Evolutionary conservation across 1,284 basidiomycete species (phyloP), one percentile per base, ranked within the genome.

Genomic region (Irpex lacteus): DNA sequence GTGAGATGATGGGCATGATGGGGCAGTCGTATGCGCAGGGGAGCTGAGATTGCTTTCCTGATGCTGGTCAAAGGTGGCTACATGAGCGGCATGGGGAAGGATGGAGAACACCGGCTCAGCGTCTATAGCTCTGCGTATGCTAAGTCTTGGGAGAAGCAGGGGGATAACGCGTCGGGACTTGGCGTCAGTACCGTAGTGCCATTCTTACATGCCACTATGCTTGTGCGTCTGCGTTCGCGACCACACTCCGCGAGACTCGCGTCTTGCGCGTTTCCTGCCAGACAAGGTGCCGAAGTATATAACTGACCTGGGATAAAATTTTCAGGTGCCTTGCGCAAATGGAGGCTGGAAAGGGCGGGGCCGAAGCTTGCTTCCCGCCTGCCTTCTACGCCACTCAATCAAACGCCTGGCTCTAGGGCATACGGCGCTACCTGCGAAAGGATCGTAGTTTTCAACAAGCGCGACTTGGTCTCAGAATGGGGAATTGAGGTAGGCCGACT

Each of bases 361-460:
- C 8, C 15, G 80, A 80, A 76, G 38, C 57, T 58, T 11, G 40
- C 44, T 18, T 36, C 56, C 18, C 61, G 36, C 37, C 37, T 53
- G 19, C 18, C n/a, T 40, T 32, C 54, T 26, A 26, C 8, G 32
- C 21, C 26, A 9, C 7, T 6, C 11, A 56, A 21, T 34, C 19
- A 34, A 21, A 32, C 54, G 32, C 54, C 26, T 8, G 54, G 9
- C 34, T 3, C 54, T 6, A 56, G 34, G 60, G 26, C 63, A 7
- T 65, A 61, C 26, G 73, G 73, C 26, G 75, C 76, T 61, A 79
- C 87, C 58, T 91, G 91, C 70, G 90, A 96, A 77, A 91, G 92
- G 60, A 84, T 99, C 49, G 87, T 99, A 52, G 92, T 98, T 4
- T 88, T 98, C 71, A 97, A 95, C 70, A 98, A 98, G 80, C 85